A percentile compares a stretch with the other conserved stretches of the same genome.
Conservation (phyloP, 176 grass and related monocot species). For the Microstegium vimineum region DNA sequence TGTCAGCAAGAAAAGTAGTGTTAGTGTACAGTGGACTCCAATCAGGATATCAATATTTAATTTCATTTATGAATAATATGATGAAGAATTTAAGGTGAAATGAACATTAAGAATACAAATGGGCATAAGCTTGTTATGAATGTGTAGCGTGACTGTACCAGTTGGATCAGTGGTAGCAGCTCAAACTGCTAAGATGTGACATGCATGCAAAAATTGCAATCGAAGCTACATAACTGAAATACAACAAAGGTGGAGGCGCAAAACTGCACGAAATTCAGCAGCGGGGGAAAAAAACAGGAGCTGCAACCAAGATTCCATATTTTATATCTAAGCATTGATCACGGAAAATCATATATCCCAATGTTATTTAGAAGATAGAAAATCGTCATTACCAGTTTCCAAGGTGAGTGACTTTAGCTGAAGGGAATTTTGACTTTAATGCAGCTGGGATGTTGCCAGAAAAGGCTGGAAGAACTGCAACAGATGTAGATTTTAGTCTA, state of each 20-base stretch:
- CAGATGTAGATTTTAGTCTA: neutral
- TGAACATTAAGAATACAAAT: neutral
- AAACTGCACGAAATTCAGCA: neutral
- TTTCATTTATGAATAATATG: constrained; percentile 18
- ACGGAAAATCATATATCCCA: neutral
- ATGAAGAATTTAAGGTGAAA: neutral
- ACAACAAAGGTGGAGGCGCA: neutral
- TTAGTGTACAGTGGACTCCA: neutral
- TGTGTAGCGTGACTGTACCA: neutral
- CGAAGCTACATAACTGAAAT: neutral
- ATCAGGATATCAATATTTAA: neutral
- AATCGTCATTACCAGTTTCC: constrained; percentile 55
- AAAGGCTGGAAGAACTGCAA: constrained; percentile 81
- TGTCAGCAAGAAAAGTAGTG: neutral
- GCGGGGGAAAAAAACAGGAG: neutral
- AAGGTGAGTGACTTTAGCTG: constrained; percentile 69
- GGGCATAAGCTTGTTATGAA: neutral
- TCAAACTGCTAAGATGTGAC: neutral
- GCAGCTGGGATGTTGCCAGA: constrained; percentile 65
- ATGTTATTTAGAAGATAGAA: constrained; percentile 24
- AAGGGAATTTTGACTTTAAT: constrained; percentile 58
- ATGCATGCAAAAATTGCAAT: neutral
- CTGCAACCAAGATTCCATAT: neutral
- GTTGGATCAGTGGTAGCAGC: neutral
- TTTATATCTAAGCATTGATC: constrained; percentile 5